Conservation (phyloP, 2,329 filamentous ascomycete species). For the Calonectria hongkongensis region DNA sequence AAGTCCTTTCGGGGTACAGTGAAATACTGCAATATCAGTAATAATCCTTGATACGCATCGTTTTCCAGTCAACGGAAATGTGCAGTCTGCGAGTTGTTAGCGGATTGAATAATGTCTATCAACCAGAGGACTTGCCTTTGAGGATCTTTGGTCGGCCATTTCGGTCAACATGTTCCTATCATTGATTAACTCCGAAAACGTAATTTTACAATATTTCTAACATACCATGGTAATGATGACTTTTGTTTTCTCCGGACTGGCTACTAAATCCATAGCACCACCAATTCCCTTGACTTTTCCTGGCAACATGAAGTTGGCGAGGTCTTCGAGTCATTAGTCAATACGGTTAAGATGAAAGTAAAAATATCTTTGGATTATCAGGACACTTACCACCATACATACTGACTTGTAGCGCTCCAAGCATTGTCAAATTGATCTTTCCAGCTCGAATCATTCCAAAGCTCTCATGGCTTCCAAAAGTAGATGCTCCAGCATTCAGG, state of each 20-base stretch:
- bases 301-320: slow-evolving; percentile 12
- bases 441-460: slow-evolving; percentile 14
- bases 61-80: neutral
- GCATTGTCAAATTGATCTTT: slow-evolving; percentile 14
- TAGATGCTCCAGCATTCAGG: neutral
- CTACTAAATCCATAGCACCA: slow-evolving; percentile 8
- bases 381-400: slow-evolving; percentile 7
- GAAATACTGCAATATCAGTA: slow-evolving; percentile 5
- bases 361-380: neutral
- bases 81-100: neutral
- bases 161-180: slow-evolving; percentile 1
- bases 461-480: slow-evolving; percentile 19
- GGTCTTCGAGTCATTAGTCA: neutral
- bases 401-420: slow-evolving; percentile 8
- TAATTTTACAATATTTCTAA: neutral
- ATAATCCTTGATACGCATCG: slow-evolving; percentile 9
- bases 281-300: slow-evolving; percentile 10
- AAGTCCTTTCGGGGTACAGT: neutral
- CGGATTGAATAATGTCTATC: neutral
- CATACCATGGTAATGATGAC: slow-evolving; percentile 13
- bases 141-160: slow-evolving; percentile 2
- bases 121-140: neutral
- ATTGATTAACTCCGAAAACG: too few relatives aligned
- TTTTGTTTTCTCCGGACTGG: slow-evolving; percentile 6
- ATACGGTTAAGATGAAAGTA: neutral